phyloP scores from a whole-genome alignment of 495 filamentous ascomycete genomes.

The Bryoglossum gracile region DNA sequence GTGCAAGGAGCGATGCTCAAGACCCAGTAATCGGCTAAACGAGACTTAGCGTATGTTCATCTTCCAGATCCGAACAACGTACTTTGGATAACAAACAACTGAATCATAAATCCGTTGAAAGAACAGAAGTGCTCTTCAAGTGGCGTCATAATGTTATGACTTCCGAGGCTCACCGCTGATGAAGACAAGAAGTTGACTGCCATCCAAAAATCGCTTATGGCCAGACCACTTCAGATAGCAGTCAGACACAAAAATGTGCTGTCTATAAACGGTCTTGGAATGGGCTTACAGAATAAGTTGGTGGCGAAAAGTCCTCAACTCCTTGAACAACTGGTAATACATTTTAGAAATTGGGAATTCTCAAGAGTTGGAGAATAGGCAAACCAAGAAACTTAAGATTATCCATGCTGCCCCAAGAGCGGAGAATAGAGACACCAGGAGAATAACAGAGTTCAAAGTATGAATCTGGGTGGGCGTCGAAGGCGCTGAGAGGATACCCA shows the following conservation, averaged over 20 bases:
- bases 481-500: slow-evolving; percentile 32
- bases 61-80: slow-evolving; percentile 1
- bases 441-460: slow-evolving; percentile 30
- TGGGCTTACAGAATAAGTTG: slow-evolving; percentile 33
- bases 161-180: slow-evolving; percentile 30
- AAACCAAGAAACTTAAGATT: slow-evolving; percentile 34
- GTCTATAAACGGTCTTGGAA: too few species aligned
- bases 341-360: slow-evolving; percentile 20
- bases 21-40: slow-evolving; percentile 38
- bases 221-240: too few species aligned
- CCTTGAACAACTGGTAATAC: slow-evolving; percentile 28
- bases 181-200: slow-evolving; percentile 36
- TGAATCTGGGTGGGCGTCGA: slow-evolving; percentile 20
- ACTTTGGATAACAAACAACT: slow-evolving; percentile 40
- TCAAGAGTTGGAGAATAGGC: slow-evolving; percentile 30
- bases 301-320: slow-evolving; percentile 35
- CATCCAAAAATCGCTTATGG: slow-evolving; percentile 37
- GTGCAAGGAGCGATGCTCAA: slow-evolving; percentile 36
- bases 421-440: slow-evolving; percentile 32
- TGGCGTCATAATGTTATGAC: slow-evolving; percentile 28
- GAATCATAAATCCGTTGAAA: slow-evolving; percentile 39
- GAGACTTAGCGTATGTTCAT: background rate
- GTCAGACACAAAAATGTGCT: too few species aligned
- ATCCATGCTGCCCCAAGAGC: slow-evolving; percentile 36
- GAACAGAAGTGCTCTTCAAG: slow-evolving; percentile 31